Percentiles rank a stretch among this genome's conserved stretches.
Conservation (phyloP, 306 rosid genomes). For the Lupinus albus region DNA sequence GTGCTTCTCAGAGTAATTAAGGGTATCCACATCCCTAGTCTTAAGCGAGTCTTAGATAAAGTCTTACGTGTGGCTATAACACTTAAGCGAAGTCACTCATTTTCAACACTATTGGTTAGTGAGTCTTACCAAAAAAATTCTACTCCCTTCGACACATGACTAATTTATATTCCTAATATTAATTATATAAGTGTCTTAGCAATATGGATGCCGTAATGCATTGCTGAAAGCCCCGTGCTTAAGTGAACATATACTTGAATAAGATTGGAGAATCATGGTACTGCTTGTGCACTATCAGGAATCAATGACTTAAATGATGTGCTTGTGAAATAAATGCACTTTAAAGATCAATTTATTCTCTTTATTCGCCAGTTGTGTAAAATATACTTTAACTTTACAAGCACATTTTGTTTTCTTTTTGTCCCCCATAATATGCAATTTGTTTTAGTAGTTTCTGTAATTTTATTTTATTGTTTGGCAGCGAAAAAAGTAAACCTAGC, state of each 20-base stretch:
- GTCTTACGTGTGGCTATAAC: too few relatives aligned
- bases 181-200: too few relatives aligned
- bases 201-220: neutral
- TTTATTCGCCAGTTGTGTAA: neutral
- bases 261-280: constrained; percentile 21
- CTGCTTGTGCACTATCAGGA: constrained; percentile 13
- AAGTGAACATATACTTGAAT: neutral
- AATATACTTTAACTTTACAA: neutral
- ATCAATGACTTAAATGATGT: constrained; percentile 4
- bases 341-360: neutral
- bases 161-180: too few relatives aligned
- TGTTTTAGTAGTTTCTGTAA: constrained; percentile 31
- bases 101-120: too few relatives aligned
- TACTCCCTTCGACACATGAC: too few relatives aligned
- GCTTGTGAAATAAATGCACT: constrained; percentile 12
- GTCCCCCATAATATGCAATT: neutral
- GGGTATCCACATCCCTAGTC: too few relatives aligned
- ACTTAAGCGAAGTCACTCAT: too few relatives aligned
- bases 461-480: constrained; percentile 46
- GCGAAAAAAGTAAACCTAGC: constrained; percentile 82
- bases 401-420: neutral
- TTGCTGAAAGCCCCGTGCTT: constrained; percentile 11
- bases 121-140: too few relatives aligned
- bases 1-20: neutral
- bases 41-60: too few relatives aligned